These are phyloP conservation scores for Anacardium occidentale DNA, from an alignment of 345 rosid genomes.

Conservation along the genomic window DNA sequence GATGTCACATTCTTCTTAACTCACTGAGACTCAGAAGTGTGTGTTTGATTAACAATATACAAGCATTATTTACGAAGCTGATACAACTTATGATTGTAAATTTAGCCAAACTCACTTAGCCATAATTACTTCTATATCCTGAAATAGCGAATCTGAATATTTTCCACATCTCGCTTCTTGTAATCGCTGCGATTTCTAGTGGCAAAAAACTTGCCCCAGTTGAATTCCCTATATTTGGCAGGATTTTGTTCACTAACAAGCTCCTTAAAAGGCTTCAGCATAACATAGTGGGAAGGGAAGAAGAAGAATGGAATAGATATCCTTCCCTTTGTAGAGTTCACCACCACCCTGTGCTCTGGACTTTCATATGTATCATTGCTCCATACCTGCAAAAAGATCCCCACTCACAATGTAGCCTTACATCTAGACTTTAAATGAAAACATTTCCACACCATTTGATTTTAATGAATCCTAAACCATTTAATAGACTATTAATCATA, in stretches of 20 bases:
- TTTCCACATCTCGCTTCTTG: constrained; percentile 35
- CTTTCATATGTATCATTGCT: constrained; percentile 50
- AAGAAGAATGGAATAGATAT: constrained; percentile 55
- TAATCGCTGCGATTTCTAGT: constrained; percentile 54
- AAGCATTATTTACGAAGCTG: neutral
- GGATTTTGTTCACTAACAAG: constrained; percentile 40
- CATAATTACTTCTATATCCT: constrained; percentile 11
- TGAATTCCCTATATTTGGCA: constrained; percentile 49
- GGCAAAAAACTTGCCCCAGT: constrained; percentile 55
- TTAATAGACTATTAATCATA: too few species aligned
- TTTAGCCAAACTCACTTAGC: neutral
- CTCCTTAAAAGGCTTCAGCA: constrained; percentile 60
- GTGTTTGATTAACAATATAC: neutral
- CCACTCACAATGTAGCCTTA: neutral
- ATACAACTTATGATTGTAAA: neutral
- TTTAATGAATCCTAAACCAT: neutral
- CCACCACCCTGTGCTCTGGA: constrained; percentile 62
- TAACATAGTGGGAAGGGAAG: constrained; percentile 47
- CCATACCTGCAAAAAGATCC: constrained; percentile 44
- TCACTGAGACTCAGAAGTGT: neutral
- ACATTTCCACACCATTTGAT: too few species aligned
- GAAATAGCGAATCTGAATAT: constrained; percentile 40
- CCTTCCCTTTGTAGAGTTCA: constrained; percentile 47
- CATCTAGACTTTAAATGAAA: too few species aligned
- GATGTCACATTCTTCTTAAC: too few species aligned